Evolutionary conservation across 2,329 filamentous ascomycete species (phyloP), one percentile per base, ranked within the genome.

Genomic region (Neonectria coccinea): DNA sequence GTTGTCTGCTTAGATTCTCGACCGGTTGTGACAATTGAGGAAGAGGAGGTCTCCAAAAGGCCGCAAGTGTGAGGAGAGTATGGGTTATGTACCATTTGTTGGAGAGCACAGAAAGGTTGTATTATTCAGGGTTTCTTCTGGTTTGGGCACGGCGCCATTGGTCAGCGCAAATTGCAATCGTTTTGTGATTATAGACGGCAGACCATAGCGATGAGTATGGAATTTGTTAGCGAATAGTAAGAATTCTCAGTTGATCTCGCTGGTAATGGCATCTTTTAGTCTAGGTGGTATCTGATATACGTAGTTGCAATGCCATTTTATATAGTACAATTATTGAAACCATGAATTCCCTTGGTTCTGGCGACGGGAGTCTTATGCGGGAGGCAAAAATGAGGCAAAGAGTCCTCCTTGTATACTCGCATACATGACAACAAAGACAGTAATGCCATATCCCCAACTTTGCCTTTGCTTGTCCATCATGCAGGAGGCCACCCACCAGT

Each of bases 341-440:
- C 31, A 36, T 16, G 6, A 50, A 36, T 16, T 3, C 9, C 5
- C 9, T 33, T 5, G 5, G 8, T 36, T 5, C 11, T n/a, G 22
- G 29, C 5, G 48, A 20, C 6, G 27, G 33, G 18, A 20, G 11
- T 5, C 27, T 58, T 70, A 97, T 22, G 96, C 96, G 45, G 96
- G 96, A 5, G 96, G 96, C 53, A 99, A 84, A 77, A 99, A 99
- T 4, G 89, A 94, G 4, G 94, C 91, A 82, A 93, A 99, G 45
- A 99, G 81, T 8, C 88, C 91, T 0, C 87, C 93, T 77, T 99
- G 96, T 47, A 97, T 86, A 36, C 92, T 78, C 3, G 88, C 92
- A 81, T 99, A 99, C 79, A 94, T 86, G 58, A 94, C 83, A 84
- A 95, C 92, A 70, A 89, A 92, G 56, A 87, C 81, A 48, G 92